Evolutionary conservation across 2,329 filamentous ascomycete genomes (phyloP), one percentile per base, ranked within the genome.

Genomic region (Neofusicoccum sp.): DNA sequence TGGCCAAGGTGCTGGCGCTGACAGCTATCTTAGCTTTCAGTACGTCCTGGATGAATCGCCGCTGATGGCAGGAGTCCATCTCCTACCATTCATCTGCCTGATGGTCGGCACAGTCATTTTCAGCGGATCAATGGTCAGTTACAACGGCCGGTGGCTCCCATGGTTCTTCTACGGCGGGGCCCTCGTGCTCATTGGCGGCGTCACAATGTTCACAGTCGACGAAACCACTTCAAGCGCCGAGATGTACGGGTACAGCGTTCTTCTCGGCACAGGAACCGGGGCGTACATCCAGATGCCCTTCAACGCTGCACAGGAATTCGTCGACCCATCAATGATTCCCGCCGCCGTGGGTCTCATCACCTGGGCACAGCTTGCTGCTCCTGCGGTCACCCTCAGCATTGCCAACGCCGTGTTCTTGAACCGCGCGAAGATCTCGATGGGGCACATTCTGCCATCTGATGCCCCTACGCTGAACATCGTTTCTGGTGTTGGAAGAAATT

Each of bases 221-320:
- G 24, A 34, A 4, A 14, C 1, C 11, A 14, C 31, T 7, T 38
- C 48, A 4, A 51, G 9, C 1, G 48, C 33, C 4, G 38, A 44
- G 4, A 63, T 71, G 6, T 71, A 71, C 62, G 70, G 69, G 28
- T 70, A 63, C 60, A 61, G 26, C 1, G 49, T 69, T 0, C 41
- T 72, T n/a, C n/a, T n/a, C n/a, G n/a, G 43, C 3, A 47, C 24
- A 30, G 40, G 54, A 24, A 28, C 59, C 26, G 47, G 58, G 4
- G 51, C 60, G 5, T 66, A 60, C 31, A 24, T 63, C 11, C 62
- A 66, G 12, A 59, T 63, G 5, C 36, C 58, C 1, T 69, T 65
- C 43, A 44, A 61, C 1, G 63, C 65, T 28, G 62, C 63, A 14
- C 63, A 64, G 36, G 64, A 49, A 9, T 43, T 64, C 14, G 63